phyloP scores from a whole-genome alignment of 2,329 filamentous ascomycete species.

The Fusarium phyllophilum region DNA sequence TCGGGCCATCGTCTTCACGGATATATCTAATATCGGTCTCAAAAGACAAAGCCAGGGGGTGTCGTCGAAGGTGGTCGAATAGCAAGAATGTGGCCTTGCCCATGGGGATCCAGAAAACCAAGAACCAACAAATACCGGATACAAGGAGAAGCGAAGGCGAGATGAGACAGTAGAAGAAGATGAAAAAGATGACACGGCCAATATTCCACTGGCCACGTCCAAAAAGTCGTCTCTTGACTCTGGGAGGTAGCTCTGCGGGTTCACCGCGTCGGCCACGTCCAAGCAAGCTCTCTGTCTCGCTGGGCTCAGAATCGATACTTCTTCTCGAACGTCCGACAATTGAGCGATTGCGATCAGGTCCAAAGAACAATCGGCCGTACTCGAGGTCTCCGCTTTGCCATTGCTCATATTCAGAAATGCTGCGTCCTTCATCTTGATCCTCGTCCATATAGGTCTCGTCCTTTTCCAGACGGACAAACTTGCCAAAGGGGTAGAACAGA shows the following conservation, averaged over 20 bases:
- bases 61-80: conserved; percentile 89
- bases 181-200: conserved; percentile 93
- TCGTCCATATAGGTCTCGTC: conserved; percentile 95
- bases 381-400: conserved; percentile 99
- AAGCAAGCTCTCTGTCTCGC: conserved; percentile 90
- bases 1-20: conserved; percentile 75
- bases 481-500: conserved; percentile 95
- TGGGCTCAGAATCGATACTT: conserved; percentile 84
- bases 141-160: conserved; percentile 87
- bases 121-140: conserved; percentile 90
- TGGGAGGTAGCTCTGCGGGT: conserved; percentile 50
- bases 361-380: conserved; percentile 95
- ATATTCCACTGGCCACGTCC: conserved; percentile 96
- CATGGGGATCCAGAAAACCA: conserved; percentile 99
- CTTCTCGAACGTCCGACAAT: conserved; percentile 87
- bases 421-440: conserved; percentile 93
- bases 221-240: conserved; percentile 85
- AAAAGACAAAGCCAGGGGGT: conserved; percentile 92
- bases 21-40: conserved; percentile 84
- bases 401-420: conserved; percentile 98
- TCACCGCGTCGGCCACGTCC: conserved; percentile 68
- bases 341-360: conserved; percentile 79
- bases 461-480: conserved; percentile 91
- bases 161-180: conserved; percentile 94
- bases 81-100: conserved; percentile 91